Conservation (phyloP, 495 filamentous ascomycete species). For the Bathelium albidoporum region DNA sequence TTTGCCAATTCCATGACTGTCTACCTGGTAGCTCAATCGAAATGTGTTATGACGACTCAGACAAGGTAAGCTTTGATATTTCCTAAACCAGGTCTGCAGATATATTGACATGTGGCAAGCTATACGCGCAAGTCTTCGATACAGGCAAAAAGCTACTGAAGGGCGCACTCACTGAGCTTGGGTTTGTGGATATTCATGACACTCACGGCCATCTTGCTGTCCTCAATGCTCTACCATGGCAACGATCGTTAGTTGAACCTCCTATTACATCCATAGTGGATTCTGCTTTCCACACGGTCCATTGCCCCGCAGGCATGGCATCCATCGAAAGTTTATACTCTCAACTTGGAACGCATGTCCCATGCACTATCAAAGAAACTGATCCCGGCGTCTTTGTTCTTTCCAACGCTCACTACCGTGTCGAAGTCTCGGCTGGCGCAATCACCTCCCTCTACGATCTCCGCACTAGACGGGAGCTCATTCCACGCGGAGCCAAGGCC, state of each 20-base stretch:
- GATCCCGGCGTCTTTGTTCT: constrained; percentile 63
- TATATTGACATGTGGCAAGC: constrained; percentile 27
- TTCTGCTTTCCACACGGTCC: constrained; percentile 39
- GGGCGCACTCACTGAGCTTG: constrained; percentile 56
- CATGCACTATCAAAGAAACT: constrained; percentile 14
- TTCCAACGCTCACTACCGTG: constrained; percentile 60
- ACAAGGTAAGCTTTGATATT: constrained; percentile 42
- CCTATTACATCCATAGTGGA: neutral
- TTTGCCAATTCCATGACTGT: constrained; percentile 97
- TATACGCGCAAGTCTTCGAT: constrained; percentile 75
- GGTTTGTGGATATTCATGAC: constrained; percentile 37
- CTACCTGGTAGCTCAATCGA: constrained; percentile 90
- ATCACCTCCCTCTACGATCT: constrained; percentile 79
- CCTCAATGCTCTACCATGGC: constrained; percentile 80
- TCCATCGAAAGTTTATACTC: constrained; percentile 40
- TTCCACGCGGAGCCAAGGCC: constrained; percentile 68
- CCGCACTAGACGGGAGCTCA: constrained; percentile 57
- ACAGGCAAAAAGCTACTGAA: constrained; percentile 61
- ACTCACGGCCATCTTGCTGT: constrained; percentile 37
- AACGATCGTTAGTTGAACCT: constrained; percentile 58
- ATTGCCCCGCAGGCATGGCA: constrained; percentile 38
- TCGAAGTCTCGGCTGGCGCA: constrained; percentile 59
- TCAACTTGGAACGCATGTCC: constrained; percentile 21
- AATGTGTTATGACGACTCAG: constrained; percentile 93
- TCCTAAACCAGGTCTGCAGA: neutral